These are phyloP conservation scores for Endoconidiophora polonica DNA, from an alignment of 2,329 filamentous ascomycete species.

Conservation along the genomic window DNA sequence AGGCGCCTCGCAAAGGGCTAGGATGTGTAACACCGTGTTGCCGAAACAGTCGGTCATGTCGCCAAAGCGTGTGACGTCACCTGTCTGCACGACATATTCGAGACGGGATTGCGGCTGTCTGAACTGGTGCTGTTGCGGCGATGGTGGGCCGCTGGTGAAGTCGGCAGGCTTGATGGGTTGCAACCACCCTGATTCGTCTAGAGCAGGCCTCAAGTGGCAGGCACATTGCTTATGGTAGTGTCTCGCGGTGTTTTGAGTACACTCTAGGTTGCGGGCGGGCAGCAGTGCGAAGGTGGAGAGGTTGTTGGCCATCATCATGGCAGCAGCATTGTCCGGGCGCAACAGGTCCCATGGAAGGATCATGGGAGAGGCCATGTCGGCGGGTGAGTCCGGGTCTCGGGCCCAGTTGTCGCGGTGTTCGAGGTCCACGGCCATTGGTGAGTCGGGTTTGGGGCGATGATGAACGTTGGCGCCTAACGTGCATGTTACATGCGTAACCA, in stretches of 20 bases:
- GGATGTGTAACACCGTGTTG: conserved; percentile 31
- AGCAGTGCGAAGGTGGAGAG: neutral
- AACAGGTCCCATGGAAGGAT: conserved; percentile 35
- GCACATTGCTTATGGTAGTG: conserved; percentile 16
- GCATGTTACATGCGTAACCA: conserved; percentile 1
- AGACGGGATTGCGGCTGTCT: neutral
- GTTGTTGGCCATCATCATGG: no score
- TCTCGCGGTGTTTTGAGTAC: no score
- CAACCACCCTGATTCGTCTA: conserved; percentile 19
- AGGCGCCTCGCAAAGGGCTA: conserved; percentile 24
- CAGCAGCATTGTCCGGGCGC: conserved; percentile 17
- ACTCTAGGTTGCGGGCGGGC: conserved; percentile 1
- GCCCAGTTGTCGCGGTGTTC: conserved; percentile 5
- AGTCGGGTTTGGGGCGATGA: conserved; percentile 7
- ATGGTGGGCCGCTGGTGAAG: no score
- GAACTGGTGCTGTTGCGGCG: no score
- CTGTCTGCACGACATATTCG: neutral
- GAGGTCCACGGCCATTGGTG: neutral
- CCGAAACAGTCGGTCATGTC: conserved; percentile 25
- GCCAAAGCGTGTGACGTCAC: conserved; percentile 1
- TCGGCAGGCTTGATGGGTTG: no score
- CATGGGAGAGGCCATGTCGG: neutral
- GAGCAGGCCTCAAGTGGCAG: conserved; percentile 18
- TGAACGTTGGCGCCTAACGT: conserved; percentile 5
- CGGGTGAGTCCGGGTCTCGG: conserved; percentile 18